A percentile compares a stretch with the other conserved stretches of the same genome.
These are phyloP conservation scores for Leptosphaerulina australis DNA, from an alignment of 2,329 filamentous ascomycete genomes.

Conservation along the genomic window DNA sequence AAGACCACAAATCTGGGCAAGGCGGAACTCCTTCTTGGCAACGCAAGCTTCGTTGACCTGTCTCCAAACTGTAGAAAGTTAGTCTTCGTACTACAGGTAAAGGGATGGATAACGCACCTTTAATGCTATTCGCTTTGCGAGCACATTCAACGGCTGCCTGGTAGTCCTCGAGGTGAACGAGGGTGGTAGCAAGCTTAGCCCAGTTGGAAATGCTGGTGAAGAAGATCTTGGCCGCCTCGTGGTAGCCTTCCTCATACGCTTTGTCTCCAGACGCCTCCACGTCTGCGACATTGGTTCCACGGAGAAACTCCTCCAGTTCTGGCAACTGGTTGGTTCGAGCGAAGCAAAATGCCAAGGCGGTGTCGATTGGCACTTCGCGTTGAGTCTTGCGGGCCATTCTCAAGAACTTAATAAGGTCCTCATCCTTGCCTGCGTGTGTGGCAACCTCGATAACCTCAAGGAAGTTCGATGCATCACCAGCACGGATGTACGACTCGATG, in stretches of 20 bases:
- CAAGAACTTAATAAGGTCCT: constrained; percentile 94
- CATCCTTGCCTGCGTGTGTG: constrained; percentile 94
- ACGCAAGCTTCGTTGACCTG: constrained; percentile 97
- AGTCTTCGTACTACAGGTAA: background rate
- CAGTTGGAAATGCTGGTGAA: constrained; percentile 98
- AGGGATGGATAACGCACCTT: constrained; percentile 48
- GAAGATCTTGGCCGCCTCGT: constrained; percentile 98
- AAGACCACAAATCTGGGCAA: constrained; percentile 97
- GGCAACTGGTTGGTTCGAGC: constrained; percentile 88
- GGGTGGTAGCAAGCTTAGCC: constrained; percentile 96
- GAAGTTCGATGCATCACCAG: constrained; percentile 90
- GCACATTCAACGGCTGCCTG: constrained; percentile 97
- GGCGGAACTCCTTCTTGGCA: constrained; percentile 96
- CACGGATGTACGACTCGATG: constrained; percentile 97
- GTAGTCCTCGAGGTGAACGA: constrained; percentile 97
- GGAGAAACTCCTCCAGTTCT: constrained; percentile 95
- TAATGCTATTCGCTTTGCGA: constrained; percentile 98
- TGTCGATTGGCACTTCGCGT: constrained; percentile 91
- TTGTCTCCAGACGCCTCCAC: constrained; percentile 97
- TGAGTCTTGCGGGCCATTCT: constrained; percentile 97
- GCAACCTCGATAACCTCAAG: constrained; percentile 95
- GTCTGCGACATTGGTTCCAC: constrained; percentile 90
- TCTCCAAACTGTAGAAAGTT: constrained; percentile 73
- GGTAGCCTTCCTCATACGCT: constrained; percentile 91
- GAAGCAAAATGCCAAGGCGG: constrained; percentile 89